Conservation (phyloP, 768 basidiomycete genomes). For the Amanita molliuscula region DNA sequence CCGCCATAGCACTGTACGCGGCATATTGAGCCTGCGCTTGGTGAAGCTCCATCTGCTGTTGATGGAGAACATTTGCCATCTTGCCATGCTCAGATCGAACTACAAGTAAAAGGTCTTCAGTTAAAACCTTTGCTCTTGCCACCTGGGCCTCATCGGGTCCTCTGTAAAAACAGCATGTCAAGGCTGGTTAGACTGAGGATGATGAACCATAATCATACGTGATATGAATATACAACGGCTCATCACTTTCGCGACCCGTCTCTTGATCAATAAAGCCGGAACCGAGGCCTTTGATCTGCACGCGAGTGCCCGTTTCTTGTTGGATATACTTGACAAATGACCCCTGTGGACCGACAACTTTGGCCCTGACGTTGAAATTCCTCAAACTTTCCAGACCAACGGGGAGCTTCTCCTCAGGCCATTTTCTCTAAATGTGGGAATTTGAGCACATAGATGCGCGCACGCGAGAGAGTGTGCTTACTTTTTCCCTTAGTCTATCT, state of each 20-base stretch:
- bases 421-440: slow-evolving; percentile 58
- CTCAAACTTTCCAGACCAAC: slow-evolving; percentile 85
- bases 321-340: slow-evolving; percentile 99
- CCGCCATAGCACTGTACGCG: slow-evolving; percentile 53
- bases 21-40: slow-evolving; percentile 78
- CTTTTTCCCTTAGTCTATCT: slow-evolving; percentile 57
- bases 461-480: slow-evolving; percentile 17
- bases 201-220: slow-evolving; percentile 45
- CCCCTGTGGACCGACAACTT: slow-evolving; percentile 95
- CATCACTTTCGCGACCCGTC: slow-evolving; percentile 79
- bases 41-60: slow-evolving; percentile 82
- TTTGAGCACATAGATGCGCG: background rate
- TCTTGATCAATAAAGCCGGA: slow-evolving; percentile 83
- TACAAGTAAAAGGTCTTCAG: slow-evolving; percentile 85
- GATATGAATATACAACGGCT: slow-evolving; percentile 87
- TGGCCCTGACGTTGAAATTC: slow-evolving; percentile 96
- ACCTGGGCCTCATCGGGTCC: slow-evolving; percentile 88
- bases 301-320: slow-evolving; percentile 88
- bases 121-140: slow-evolving; percentile 75
- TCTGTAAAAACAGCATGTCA: slow-evolving; percentile 12
- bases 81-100: slow-evolving; percentile 84
- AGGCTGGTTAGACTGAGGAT: background rate
- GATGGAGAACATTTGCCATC: slow-evolving; percentile 49
- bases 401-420: slow-evolving; percentile 94
- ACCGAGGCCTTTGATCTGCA: slow-evolving; percentile 93